Conservation (phyloP, 2,329 filamentous ascomycete species). For the Fusarium siculi region DNA sequence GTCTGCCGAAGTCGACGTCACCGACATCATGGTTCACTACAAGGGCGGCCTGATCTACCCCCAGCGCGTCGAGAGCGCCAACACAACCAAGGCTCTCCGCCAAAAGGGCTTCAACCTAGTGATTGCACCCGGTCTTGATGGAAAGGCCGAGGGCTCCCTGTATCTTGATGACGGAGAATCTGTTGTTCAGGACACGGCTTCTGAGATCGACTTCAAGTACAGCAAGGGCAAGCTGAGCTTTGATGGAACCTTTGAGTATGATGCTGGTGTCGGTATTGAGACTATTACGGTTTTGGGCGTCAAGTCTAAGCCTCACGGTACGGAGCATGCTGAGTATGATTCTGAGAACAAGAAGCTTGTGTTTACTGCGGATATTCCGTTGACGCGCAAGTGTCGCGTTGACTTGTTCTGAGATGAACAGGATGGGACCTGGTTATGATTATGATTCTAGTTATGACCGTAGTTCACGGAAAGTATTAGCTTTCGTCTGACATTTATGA, state of each 20-base stretch:
- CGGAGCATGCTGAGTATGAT: constrained; percentile 35
- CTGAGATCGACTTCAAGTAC: constrained; percentile 70
- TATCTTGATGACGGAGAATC: constrained; percentile 81
- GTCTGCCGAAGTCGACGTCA: constrained; percentile 50
- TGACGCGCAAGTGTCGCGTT: constrained; percentile 25
- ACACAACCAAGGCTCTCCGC: constrained; percentile 71
- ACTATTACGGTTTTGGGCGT: constrained; percentile 61
- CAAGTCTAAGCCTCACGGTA: constrained; percentile 14
- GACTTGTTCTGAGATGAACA: not conserved
- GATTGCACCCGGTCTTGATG: constrained; percentile 70
- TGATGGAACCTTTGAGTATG: constrained; percentile 65
- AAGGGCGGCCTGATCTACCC: constrained; percentile 72
- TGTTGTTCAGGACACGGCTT: constrained; percentile 65
- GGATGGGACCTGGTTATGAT: not conserved
- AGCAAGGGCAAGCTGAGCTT: constrained; percentile 60
- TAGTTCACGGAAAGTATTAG: not conserved
- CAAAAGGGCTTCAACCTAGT: constrained; percentile 75
- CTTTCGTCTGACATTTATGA: not conserved
- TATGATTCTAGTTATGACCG: not conserved
- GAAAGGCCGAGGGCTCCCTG: constrained; percentile 70
- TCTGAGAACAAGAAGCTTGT: constrained; percentile 38
- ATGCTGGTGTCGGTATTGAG: constrained; percentile 54
- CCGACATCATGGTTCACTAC: constrained; percentile 72
- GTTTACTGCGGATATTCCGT: constrained; percentile 34
- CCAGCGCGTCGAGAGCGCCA: constrained; percentile 62